Evolutionary conservation across 1,284 basidiomycete genomes (phyloP).

Genomic region (Coniophora puteana): DNA sequence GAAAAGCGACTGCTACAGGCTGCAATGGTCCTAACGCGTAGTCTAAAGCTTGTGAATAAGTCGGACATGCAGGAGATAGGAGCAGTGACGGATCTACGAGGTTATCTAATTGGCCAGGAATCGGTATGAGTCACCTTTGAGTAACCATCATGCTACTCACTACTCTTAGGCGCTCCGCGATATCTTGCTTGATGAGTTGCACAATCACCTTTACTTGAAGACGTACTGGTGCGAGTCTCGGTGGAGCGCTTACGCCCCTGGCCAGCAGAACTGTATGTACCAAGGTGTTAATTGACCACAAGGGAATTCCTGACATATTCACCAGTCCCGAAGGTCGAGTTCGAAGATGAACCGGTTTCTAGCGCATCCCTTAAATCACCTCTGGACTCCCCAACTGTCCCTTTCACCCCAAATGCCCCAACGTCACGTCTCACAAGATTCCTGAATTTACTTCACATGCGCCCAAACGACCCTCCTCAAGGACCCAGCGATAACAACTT

Average conservation of each 20-base stretch:
- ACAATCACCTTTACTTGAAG: constrained; percentile 97
- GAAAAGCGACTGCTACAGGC: constrained; percentile 94
- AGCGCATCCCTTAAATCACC: constrained; percentile 20
- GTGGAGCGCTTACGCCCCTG: constrained; percentile 83
- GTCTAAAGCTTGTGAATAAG: constrained; percentile 89
- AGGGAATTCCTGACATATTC: constrained; percentile 9
- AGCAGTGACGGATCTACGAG: constrained; percentile 85
- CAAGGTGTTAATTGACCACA: constrained; percentile 1
- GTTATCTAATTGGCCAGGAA: constrained; percentile 88
- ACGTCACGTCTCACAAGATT: constrained; percentile 59
- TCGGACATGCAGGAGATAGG: constrained; percentile 94
- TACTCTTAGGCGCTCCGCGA: constrained; percentile 75
- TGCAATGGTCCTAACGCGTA: constrained; percentile 83
- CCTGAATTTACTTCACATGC: constrained; percentile 66
- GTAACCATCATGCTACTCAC: constrained; percentile 9
- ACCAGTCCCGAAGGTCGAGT: constrained; percentile 55
- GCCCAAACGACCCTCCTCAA: constrained; percentile 79
- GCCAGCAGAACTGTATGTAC: constrained; percentile 72
- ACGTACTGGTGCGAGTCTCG: constrained; percentile 94
- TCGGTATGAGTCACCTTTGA: constrained; percentile 47
- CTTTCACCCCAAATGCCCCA: constrained; percentile 17
- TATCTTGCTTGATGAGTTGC: constrained; percentile 93
- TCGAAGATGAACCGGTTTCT: constrained; percentile 46
- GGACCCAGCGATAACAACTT: constrained; percentile 60
- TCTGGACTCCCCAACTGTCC: constrained; percentile 36